phyloP scores from a whole-genome alignment of 495 filamentous ascomycete genomes.

The Trichoderma parareesei region DNA sequence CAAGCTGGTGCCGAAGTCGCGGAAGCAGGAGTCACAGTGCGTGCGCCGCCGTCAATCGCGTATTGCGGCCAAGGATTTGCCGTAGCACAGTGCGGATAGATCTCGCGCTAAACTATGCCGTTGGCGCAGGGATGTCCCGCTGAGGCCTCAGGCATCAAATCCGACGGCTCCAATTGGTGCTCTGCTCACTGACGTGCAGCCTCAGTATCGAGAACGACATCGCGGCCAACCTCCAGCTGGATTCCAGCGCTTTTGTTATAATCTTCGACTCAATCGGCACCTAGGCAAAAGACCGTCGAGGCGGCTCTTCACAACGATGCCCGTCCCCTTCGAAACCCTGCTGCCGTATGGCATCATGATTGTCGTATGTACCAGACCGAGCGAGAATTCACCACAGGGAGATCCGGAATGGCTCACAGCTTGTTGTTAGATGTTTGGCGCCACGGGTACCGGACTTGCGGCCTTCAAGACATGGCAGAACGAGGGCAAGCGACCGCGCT shows the following conservation, averaged over 20 bases:
- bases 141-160: conserved; percentile 2
- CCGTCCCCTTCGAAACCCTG: conserved; percentile 91
- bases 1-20: background rate
- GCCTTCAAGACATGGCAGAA: conserved; percentile 71
- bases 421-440: conserved; percentile 71
- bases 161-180: conserved; percentile 5
- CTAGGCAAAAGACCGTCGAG: conserved; percentile 1
- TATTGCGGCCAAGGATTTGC: background rate
- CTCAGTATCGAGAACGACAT: conserved; percentile 5
- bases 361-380: conserved; percentile 48
- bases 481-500: conserved; percentile 76
- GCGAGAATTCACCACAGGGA: conserved; percentile 14
- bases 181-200: conserved; percentile 3
- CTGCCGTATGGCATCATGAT: conserved; percentile 90
- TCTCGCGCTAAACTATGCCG: background rate
- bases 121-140: background rate
- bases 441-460: conserved; percentile 68
- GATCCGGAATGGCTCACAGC: conserved; percentile 22
- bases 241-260: background rate
- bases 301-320: conserved; percentile 50
- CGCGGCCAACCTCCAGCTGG: background rate
- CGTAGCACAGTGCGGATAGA: background rate
- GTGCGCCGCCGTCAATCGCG: background rate
- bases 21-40: conserved; percentile 4
- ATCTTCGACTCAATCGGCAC: background rate